Base-by-base conservation (phyloP, 2,329 filamentous ascomycete species). In the Aureobasidium sp. region DNA sequence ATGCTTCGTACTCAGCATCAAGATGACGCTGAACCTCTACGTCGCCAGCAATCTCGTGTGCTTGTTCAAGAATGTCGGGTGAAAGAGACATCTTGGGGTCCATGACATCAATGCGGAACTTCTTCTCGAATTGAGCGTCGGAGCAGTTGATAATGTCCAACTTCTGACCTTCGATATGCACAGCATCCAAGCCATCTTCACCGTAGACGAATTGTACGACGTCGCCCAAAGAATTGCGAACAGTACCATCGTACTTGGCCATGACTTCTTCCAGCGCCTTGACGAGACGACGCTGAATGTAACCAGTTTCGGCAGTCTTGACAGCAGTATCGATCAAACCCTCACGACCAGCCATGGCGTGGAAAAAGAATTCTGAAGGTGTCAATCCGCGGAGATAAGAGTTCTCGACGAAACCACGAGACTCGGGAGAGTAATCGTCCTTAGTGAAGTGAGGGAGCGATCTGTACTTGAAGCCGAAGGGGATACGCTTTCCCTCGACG, bases 261-360 rank as follows among this genome's bases (percentile, higher is more conserved):
- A 93, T 96, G 59, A 97, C 88, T 75, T 99, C 94, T 82, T 99
- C 94, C 3, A 99, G 84, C 12, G 95, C 95, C 78, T 99, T 99
- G 71, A 99, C 94, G 50, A 99, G 84, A 81, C 95, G 91, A 78
- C 94, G 90, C 77, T 99, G 95, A 67, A 99, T 99, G 75, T 99
- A 99, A 78, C 94, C 94, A 63, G 95, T 99, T 77, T 99, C 95
- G 23, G 94, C 94, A 67, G 94, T 99, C 84, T 99, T 99, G 78
- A 99, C 95, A 67, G 94, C 94, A 58, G 94, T 99, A 83, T 99
- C 94, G 70, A 99, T 99, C 61, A 99, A 83, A 96, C 94, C 94
- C 78, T 99, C 94, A 80, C 94, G 87, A 91, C 94, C 94, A 82
- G 94, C 94, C 94, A 99, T 99, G 72, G 94, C 94, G 84, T 99